These are phyloP conservation scores for Starmerella bombi DNA, from an alignment of 805 yeast species.

Conservation along the genomic window DNA sequence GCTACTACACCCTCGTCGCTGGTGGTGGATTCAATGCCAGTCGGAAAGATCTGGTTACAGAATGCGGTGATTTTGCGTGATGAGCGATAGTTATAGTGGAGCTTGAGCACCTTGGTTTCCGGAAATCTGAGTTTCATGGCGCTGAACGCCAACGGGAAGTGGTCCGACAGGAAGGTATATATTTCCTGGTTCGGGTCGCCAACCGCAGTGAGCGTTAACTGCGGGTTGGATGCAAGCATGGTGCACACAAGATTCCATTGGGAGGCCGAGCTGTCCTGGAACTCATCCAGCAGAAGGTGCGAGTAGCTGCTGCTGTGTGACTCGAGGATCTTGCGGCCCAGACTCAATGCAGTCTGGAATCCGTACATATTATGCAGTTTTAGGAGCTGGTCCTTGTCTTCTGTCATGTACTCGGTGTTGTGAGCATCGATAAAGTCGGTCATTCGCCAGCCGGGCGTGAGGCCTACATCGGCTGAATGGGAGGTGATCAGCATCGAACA, in stretches of 20 bases:
- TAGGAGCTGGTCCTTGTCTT: constrained; percentile 23
- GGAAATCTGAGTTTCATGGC: constrained; percentile 10
- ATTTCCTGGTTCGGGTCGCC: constrained; percentile 21
- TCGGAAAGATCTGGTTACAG: constrained; percentile 6
- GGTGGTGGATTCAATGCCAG: not conserved
- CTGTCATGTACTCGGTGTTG: constrained; percentile 3
- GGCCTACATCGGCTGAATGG: constrained; percentile 24
- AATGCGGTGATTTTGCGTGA: constrained; percentile 9
- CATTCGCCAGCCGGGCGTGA: constrained; percentile 36
- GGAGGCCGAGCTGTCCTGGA: constrained; percentile 53
- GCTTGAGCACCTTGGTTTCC: not conserved
- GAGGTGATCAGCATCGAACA: constrained; percentile 55
- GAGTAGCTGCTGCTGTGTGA: constrained; percentile 29
- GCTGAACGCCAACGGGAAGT: constrained; percentile 7
- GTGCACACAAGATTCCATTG: constrained; percentile 14
- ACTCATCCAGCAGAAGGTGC: constrained; percentile 82
- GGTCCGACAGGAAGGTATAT: constrained; percentile 11
- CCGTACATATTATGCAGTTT: constrained; percentile 40
- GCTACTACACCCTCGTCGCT: not conserved
- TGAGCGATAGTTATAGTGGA: constrained; percentile 16
- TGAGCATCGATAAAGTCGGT: constrained; percentile 54
- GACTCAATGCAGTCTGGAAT: constrained; percentile 68
- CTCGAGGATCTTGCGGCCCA: constrained; percentile 29
- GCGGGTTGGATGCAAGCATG: not conserved
- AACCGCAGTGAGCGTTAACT: constrained; percentile 8